Base-by-base conservation (phyloP, 2,329 filamentous ascomycete genomes). In the Chrysoporthe austroafricana region DNA sequence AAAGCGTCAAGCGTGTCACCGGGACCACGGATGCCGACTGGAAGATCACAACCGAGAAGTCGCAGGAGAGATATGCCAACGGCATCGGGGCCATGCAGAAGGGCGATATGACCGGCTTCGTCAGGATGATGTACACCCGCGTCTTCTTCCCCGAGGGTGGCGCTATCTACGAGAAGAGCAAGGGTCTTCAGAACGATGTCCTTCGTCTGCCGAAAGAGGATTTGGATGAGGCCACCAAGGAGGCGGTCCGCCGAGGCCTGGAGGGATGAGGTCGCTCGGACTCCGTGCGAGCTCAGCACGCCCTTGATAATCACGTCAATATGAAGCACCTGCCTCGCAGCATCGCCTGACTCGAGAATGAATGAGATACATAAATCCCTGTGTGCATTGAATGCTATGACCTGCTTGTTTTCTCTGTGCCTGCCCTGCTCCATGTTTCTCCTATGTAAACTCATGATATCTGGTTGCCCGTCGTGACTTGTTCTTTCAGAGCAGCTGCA, bases 11-110 rank as follows among this genome's bases (percentile, higher is more conserved):
- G 72, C 83, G 85, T 0, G 88, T 88, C 4, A 85, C 85, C 0
- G 83, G 83, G 0, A 87, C 84, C 0, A 84, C 78, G 1, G 85
- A 89, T 50, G 77, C 76, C 0, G 89, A 91, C 72, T 92, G 90
- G 90, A 81, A 74, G 2, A 82, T 92, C 66, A 79, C 73, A 1
- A 76, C 82, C 8, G 83, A 88, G 76, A 71, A 75, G 0, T 76
- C 79, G 1, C 70, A 78, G 52, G 76, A 85, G 74, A 81, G 88
- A 32, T 86, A 82, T 69, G 75, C 78, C 63, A 79, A 83, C 1
- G 88, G 82, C 0, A 69, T 80, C 66, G 80, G 80, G 63, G 74
- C 75, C 26, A 60, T 90, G 8, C 74, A 83, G 68, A 63, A 69
- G 13, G 84, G 81, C 36, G 81, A 82, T 21, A 72, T 63, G 65